Percentiles rank a stretch among this genome's conserved stretches.
These are phyloP conservation scores for Phytophthora tentaculata DNA, from an alignment of 352 stramenopile species.

Conservation along the genomic window DNA sequence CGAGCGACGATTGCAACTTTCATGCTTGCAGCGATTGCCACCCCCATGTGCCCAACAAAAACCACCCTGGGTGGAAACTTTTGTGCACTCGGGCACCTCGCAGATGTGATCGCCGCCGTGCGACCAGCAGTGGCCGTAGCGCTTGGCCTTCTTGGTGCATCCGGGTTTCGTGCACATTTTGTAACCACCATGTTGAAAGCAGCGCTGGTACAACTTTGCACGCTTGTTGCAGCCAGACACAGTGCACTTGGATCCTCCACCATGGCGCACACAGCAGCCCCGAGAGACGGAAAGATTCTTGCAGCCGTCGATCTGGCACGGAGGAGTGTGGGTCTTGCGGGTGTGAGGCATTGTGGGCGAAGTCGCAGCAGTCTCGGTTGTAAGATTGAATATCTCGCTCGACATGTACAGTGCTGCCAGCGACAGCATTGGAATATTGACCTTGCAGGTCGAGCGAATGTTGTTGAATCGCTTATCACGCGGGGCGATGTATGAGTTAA, in stretches of 20 bases:
- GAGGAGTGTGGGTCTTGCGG: conserved; percentile 53
- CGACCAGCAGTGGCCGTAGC: conserved; percentile 76
- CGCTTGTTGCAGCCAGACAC: conserved; percentile 58
- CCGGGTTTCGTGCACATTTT: conserved; percentile 70
- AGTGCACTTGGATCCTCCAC: conserved; percentile 57
- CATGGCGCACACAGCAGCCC: conserved; percentile 61
- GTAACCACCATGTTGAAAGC: conserved; percentile 72
- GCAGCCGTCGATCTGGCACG: conserved; percentile 65
- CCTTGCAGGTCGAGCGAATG: conserved; percentile 38
- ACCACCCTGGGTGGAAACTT: conserved; percentile 68
- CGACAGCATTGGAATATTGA: conserved; percentile 42
- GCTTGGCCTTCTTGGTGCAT: conserved; percentile 73
- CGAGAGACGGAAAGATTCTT: conserved; percentile 63
- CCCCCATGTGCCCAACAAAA: conserved; percentile 81
- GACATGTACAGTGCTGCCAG: conserved; percentile 38
- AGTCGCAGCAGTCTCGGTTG: conserved; percentile 31
- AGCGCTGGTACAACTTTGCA: conserved; percentile 70
- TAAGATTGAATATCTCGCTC: conserved; percentile 18
- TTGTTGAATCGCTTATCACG: conserved; percentile 44
- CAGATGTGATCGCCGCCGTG: conserved; percentile 73
- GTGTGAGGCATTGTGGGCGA: conserved; percentile 9
- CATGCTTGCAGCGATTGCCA: conserved; percentile 64
- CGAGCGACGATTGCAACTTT: conserved; percentile 63
- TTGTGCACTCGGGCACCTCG: conserved; percentile 57
- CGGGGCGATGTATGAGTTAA: conserved; percentile 48